Percentiles rank a stretch among this genome's conserved stretches.
Evolutionary conservation across 495 filamentous ascomycete species (phyloP).

Genomic region (Xanthoparmelia taractica): DNA sequence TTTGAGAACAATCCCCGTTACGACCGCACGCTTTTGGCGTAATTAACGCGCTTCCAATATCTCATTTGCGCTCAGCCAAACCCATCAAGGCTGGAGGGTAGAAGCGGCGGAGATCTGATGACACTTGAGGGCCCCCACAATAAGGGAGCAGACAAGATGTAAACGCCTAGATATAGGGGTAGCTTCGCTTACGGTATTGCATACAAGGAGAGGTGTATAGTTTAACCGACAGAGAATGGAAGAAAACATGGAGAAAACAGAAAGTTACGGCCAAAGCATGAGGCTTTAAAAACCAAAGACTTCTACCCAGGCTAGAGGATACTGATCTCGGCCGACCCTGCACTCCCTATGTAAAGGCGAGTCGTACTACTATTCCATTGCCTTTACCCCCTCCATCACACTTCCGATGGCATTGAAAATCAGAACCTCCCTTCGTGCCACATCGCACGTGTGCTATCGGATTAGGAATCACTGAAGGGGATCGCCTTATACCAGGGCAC

Average conservation of each 20-base stretch:
- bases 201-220: not conserved
- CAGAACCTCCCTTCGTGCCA: not conserved
- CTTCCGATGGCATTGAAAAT: not conserved
- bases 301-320: not conserved
- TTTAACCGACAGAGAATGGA: not conserved
- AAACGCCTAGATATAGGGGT: not conserved
- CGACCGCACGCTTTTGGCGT: not conserved
- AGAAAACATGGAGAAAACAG: not conserved
- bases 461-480: not conserved
- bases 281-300: not conserved
- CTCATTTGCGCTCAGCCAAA: not conserved
- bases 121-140: not conserved
- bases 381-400: not conserved
- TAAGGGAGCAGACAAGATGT: not conserved
- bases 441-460: not conserved
- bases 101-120: not conserved
- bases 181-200: not conserved
- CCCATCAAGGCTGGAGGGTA: not conserved
- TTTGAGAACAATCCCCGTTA: too few relatives aligned
- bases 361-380: not conserved
- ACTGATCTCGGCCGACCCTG: not conserved
- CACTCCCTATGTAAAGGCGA: too few relatives aligned
- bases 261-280: not conserved
- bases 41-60: not conserved
- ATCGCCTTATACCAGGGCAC: not conserved